These are phyloP conservation scores for Linum lewisii DNA, from an alignment of 345 rosid genomes.

Conservation along the genomic window DNA sequence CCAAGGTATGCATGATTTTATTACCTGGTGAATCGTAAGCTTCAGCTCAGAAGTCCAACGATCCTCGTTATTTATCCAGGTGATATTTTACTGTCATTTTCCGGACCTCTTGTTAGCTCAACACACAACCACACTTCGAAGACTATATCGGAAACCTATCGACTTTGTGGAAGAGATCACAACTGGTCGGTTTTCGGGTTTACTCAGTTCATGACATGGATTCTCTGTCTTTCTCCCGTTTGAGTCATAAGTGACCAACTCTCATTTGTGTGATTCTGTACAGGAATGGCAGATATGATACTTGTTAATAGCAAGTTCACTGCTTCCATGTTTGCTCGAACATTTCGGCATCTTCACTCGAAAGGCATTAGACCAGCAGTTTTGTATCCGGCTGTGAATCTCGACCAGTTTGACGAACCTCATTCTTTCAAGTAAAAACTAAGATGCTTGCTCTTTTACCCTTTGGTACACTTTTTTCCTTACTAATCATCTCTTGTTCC, in stretches of 20 bases:
- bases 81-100: constrained; percentile 91
- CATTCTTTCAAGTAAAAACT: constrained; percentile 39
- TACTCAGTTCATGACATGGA: background rate
- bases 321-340: constrained; percentile 72
- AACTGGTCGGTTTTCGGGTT: constrained; percentile 45
- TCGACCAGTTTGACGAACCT: constrained; percentile 64
- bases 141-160: constrained; percentile 73
- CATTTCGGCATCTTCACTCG: constrained; percentile 67
- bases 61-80: constrained; percentile 26
- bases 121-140: constrained; percentile 65
- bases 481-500: constrained; percentile 3
- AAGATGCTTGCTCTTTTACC: constrained; percentile 23
- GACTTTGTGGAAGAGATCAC: constrained; percentile 73
- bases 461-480: background rate
- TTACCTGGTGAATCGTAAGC: constrained; percentile 6
- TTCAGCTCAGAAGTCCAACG: constrained; percentile 1
- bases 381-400: constrained; percentile 81
- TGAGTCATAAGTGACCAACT: background rate
- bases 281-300: constrained; percentile 87
- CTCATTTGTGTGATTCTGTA: constrained; percentile 9
- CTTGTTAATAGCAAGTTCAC: constrained; percentile 87
- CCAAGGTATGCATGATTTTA: constrained; percentile 38
- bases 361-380: constrained; percentile 64
- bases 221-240: background rate
- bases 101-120: constrained; percentile 82